phyloP scores from a whole-genome alignment of 2,329 filamentous ascomycete genomes.

The Penicillium polonicum region DNA sequence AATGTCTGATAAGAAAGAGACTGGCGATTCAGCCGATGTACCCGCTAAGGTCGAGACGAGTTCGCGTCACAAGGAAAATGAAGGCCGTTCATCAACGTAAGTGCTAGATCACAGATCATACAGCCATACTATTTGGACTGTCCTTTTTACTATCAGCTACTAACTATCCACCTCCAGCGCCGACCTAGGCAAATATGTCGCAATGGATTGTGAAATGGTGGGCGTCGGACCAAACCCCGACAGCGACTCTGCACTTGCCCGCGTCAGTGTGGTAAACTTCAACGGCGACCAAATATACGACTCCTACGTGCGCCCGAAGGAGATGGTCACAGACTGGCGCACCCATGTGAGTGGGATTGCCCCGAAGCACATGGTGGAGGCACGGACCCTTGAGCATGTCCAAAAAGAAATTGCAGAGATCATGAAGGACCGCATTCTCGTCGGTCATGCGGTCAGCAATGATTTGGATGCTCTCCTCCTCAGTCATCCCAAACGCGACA shows the following conservation, averaged over 20 bases:
- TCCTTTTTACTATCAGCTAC: background rate
- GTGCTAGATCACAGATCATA: conserved; percentile 13
- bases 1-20: conserved; percentile 30
- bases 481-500: conserved; percentile 73
- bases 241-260: conserved; percentile 72
- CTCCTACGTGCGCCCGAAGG: conserved; percentile 77
- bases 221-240: conserved; percentile 66
- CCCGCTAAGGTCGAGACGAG: conserved; percentile 45
- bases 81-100: conserved; percentile 55
- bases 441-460: conserved; percentile 82
- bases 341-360: conserved; percentile 82
- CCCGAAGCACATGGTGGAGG: conserved; percentile 67
- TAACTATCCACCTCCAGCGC: conserved; percentile 48
- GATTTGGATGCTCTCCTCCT: conserved; percentile 72
- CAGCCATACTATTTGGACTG: conserved; percentile 15
- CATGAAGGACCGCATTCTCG: conserved; percentile 68
- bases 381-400: conserved; percentile 72
- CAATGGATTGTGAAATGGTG: conserved; percentile 98
- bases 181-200: conserved; percentile 83
- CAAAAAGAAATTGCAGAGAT: conserved; percentile 69
- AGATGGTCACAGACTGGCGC: conserved; percentile 84
- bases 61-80: conserved; percentile 57
- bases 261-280: conserved; percentile 89
- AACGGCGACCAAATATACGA: conserved; percentile 92
- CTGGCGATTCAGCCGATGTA: conserved; percentile 50